Base-by-base conservation (phyloP, 352 stramenopile genomes). In the Phytophthora constricta region DNA sequence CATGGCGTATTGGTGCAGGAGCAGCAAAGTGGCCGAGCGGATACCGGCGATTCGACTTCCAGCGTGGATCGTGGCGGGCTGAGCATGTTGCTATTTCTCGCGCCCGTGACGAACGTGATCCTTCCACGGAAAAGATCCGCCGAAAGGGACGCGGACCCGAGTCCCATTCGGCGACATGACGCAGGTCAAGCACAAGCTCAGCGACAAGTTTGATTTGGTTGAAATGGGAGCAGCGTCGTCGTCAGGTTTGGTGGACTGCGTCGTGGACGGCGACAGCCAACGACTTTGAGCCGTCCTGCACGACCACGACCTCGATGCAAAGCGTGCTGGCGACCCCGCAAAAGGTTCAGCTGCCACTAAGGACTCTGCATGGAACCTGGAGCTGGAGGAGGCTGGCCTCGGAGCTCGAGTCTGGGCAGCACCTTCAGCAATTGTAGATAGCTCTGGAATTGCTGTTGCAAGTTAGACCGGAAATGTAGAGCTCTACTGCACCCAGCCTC, bases 41-140 rank as follows among this genome's bases (percentile, higher is more conserved):
- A 94, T 78, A 33, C 96, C 96, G 37, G 92, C 95, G 56, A 99
- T 99, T 60, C 97, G 90, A 51, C 88, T 97, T 13, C 96, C 97
- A 16, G 97, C 96, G 58, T 97, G 87, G 83, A 99, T 98, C n/a
- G 96, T 99, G 25, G 78, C 76, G 5, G 97, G 97, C 50, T 88
- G 76, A 39, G 93, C 81, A 42, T 51, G 73, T 47, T 86, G 72
- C 39, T 99, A 76, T 70, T 98, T 98, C 73, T 99, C 95, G 48
- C 87, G 82, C 63, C 99, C 97, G n/a, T n/a, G n/a, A n/a, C n/a
- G n/a, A 43, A 23, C 25, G 13, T 20, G 33, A 68, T 68, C 51
- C 60, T 72, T 71, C 28, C 45, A 46, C 26, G 56, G 57, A 70
- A 70, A 23, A 23, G 4, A 11, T 5, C 9, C 9, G n/a, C n/a